Conservation (phyloP, 2,329 filamentous ascomycete species). For the Botrytis byssoidea region DNA sequence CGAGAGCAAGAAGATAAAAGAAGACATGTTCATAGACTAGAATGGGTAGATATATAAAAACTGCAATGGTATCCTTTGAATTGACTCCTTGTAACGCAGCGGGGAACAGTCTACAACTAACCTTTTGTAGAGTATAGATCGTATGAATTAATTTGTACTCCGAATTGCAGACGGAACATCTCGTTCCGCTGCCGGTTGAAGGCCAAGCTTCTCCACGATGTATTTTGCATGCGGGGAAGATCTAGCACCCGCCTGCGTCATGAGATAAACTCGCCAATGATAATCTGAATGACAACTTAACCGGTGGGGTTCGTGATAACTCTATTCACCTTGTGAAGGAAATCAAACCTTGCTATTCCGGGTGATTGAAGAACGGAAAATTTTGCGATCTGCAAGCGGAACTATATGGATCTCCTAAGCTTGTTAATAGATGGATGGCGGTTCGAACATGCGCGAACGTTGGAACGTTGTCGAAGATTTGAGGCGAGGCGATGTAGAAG, state of each 20-base stretch:
- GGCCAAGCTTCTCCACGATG: slow-evolving; percentile 10
- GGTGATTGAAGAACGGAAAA: neutral
- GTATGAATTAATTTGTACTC: neutral
- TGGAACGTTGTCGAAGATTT: neutral
- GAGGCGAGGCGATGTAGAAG: neutral
- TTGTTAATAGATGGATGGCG: neutral
- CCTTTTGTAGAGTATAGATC: neutral
- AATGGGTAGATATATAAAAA: neutral
- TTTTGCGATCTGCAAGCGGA: neutral
- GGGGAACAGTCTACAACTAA: neutral
- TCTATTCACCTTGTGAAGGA: neutral
- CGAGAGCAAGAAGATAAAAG: neutral
- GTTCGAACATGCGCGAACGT: neutral
- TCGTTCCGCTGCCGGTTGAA: slow-evolving; percentile 14
- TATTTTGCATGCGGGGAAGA: slow-evolving; percentile 15
- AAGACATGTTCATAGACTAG: no score
- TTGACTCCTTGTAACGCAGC: neutral
- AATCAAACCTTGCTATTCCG: neutral
- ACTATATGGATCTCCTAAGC: neutral
- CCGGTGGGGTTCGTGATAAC: neutral
- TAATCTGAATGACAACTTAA: neutral
- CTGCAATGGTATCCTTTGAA: neutral
- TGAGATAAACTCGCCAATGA: slow-evolving; percentile 10
- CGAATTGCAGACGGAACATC: slow-evolving; percentile 36
- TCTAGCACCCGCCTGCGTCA: neutral